phyloP scores from a whole-genome alignment of 495 filamentous ascomycete genomes.

The Penicillium roqueforti region DNA sequence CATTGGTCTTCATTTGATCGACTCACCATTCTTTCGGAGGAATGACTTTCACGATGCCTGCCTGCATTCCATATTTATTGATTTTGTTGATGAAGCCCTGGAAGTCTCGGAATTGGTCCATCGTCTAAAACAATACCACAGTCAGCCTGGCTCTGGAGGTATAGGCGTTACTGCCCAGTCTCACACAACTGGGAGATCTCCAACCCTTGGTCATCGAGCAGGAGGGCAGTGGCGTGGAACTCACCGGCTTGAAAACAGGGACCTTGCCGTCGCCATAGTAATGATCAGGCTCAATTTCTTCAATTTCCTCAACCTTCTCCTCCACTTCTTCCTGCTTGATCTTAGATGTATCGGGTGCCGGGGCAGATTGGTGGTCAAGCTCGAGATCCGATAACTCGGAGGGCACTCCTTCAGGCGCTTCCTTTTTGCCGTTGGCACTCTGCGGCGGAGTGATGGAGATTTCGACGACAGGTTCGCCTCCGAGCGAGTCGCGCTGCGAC shows the following conservation, averaged over 20 bases:
- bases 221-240: constrained; percentile 27
- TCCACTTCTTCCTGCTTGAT: constrained; percentile 37
- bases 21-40: constrained; percentile 90
- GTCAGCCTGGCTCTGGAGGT: constrained; percentile 14
- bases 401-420: constrained; percentile 39
- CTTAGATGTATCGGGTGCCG: constrained; percentile 19
- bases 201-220: neutral
- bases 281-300: constrained; percentile 78
- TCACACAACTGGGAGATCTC: neutral
- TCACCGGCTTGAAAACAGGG: constrained; percentile 87
- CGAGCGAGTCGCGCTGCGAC: constrained; percentile 25
- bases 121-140: constrained; percentile 48
- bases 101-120: constrained; percentile 92
- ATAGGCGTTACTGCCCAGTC: neutral
- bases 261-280: constrained; percentile 82
- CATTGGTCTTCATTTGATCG: neutral
- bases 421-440: constrained; percentile 44
- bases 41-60: constrained; percentile 92
- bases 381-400: constrained; percentile 47
- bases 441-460: constrained; percentile 46
- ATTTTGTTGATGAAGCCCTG: constrained; percentile 82
- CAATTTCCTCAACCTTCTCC: constrained; percentile 32
- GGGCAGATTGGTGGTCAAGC: constrained; percentile 33
- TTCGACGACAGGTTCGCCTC: constrained; percentile 25
- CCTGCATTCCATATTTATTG: constrained; percentile 93